These are phyloP conservation scores for Proliferodiscus dingleyae DNA, from an alignment of 2,329 filamentous ascomycete species.

Conservation along the genomic window DNA sequence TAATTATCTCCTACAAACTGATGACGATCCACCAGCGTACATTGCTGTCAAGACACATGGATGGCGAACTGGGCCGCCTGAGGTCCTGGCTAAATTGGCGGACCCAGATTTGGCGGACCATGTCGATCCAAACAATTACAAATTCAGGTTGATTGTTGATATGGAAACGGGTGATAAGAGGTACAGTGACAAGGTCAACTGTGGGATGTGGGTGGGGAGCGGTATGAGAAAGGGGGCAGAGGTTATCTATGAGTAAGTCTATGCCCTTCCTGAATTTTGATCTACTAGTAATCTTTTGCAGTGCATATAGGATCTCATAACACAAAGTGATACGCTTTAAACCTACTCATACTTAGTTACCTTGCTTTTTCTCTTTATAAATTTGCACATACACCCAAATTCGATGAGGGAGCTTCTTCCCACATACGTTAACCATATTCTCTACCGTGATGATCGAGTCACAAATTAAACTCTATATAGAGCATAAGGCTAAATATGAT, in stretches of 20 bases:
- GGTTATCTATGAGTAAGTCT: conserved; percentile 40
- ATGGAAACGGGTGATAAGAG: conserved; percentile 47
- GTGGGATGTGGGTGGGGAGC: conserved; percentile 45
- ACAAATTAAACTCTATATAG: no score
- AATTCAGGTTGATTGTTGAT: conserved; percentile 45
- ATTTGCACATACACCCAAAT: no score
- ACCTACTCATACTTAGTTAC: no score
- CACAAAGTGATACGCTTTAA: no score
- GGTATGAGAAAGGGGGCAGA: conserved; percentile 42
- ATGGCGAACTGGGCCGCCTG: conserved; percentile 43
- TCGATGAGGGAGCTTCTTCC: no score
- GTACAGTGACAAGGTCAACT: conserved; percentile 45
- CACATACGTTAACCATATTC: no score
- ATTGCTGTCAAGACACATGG: conserved; percentile 45
- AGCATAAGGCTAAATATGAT: no score
- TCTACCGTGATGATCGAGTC: no score
- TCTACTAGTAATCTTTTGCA: background rate
- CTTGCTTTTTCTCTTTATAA: no score
- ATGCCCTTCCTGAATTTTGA: background rate
- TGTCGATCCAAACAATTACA: conserved; percentile 35
- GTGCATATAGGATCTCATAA: background rate
- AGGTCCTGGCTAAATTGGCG: conserved; percentile 27
- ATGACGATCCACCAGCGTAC: conserved; percentile 41
- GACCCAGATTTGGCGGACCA: conserved; percentile 24
- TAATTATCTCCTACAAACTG: conserved; percentile 45